Conservation (phyloP, 768 basidiomycete species). For the Pleurotus djamor region DNA sequence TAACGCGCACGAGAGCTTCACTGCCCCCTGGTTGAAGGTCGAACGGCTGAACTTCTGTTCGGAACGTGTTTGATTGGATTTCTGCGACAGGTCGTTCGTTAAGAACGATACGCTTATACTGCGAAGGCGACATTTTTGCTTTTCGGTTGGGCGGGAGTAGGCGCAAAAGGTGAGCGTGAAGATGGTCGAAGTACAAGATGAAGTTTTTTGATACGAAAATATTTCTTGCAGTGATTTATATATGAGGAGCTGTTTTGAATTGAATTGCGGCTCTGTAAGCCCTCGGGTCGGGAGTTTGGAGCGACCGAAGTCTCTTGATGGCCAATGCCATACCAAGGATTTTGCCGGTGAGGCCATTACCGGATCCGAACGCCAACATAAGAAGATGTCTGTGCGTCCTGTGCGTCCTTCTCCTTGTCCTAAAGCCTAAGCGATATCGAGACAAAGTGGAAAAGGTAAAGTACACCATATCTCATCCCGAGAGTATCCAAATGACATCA, state of each 20-base stretch:
- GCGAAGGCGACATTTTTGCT: conserved; percentile 9
- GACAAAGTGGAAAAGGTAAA: too few species aligned
- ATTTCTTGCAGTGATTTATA: neutral
- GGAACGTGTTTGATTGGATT: conserved; percentile 76
- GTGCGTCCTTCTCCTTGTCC: too few species aligned
- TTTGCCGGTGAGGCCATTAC: neutral
- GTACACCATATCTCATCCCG: too few species aligned
- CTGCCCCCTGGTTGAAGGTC: conserved; percentile 48
- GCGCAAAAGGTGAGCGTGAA: neutral
- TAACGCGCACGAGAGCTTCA: conserved; percentile 73
- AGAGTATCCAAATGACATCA: neutral
- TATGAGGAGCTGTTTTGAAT: too few species aligned
- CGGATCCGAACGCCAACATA: neutral
- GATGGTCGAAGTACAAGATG: too few species aligned
- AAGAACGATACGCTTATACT: conserved; percentile 71
- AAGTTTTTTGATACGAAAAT: too few species aligned
- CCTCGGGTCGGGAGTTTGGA: neutral
- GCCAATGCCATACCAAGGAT: neutral
- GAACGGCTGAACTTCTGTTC: conserved; percentile 49
- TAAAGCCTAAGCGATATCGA: too few species aligned
- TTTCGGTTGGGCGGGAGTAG: neutral
- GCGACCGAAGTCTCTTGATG: neutral
- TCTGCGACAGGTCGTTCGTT: conserved; percentile 68
- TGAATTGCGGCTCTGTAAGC: neutral
- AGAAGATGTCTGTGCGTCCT: neutral